A percentile compares a stretch with the other conserved stretches of the same genome.
Conservation (phyloP, 2,329 filamentous ascomycete species). For the Aspergillus sp. region DNA sequence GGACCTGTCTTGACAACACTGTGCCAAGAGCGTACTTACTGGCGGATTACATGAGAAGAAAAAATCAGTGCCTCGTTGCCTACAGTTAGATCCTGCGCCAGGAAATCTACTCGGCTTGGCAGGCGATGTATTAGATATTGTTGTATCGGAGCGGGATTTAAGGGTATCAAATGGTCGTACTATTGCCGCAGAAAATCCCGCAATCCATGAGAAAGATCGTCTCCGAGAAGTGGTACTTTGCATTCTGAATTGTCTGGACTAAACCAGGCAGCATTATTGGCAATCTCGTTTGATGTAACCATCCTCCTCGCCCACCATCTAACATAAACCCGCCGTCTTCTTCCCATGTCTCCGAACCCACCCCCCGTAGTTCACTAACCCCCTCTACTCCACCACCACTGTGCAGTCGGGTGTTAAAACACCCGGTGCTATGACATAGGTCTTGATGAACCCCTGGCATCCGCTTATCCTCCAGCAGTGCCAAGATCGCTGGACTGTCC, state of each 20-base stretch:
- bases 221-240: neutral
- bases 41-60: neutral
- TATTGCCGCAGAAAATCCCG: neutral
- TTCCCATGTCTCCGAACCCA: too few relatives aligned
- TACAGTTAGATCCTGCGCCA: neutral
- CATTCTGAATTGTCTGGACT: neutral
- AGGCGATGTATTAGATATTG: neutral
- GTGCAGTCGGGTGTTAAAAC: neutral
- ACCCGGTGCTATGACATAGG: neutral
- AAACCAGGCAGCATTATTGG: conserved; percentile 9
- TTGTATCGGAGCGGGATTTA: neutral
- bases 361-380: too few relatives aligned
- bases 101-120: neutral
- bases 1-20: neutral
- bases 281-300: neutral
- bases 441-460: neutral
- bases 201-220: neutral
- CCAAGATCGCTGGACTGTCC: conserved; percentile 27
- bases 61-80: neutral
- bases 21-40: neutral
- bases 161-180: neutral
- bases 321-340: too few relatives aligned
- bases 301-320: too few relatives aligned
- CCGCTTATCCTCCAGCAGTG: conserved; percentile 25
- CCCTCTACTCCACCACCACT: neutral